phyloP scores from a whole-genome alignment of 1,284 basidiomycete genomes.

The Coniferiporia weirii region DNA sequence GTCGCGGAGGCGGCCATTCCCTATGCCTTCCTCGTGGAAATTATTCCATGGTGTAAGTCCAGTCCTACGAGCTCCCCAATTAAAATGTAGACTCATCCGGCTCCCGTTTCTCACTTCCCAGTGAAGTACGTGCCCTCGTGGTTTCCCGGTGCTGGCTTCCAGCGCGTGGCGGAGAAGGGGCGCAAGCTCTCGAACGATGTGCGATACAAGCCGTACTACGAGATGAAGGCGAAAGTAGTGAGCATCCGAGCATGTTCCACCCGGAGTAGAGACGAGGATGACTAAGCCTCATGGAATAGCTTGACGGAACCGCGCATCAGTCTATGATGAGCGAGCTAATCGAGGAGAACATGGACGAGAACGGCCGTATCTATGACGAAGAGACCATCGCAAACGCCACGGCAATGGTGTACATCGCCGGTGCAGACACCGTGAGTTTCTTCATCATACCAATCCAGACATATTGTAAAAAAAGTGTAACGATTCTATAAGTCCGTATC shows the following conservation, averaged over 20 bases:
- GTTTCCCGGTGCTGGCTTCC: slow-evolving; percentile 10
- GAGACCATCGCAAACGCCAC: neutral
- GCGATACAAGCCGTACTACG: neutral
- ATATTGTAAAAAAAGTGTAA: too few species aligned
- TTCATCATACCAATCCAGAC: too few species aligned
- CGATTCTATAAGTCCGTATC: neutral
- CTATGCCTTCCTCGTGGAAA: slow-evolving; percentile 10
- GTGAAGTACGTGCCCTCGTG: slow-evolving; percentile 9
- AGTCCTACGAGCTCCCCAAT: neutral
- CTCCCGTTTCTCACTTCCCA: neutral
- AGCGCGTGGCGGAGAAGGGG: neutral
- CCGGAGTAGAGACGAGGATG: too few species aligned
- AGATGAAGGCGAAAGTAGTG: neutral
- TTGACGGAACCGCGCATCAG: neutral
- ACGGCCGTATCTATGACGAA: slow-evolving; percentile 4
- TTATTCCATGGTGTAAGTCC: neutral
- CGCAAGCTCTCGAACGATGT: neutral
- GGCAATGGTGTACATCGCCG: slow-evolving; percentile 3
- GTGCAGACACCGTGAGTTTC: neutral
- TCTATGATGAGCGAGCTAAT: slow-evolving; percentile 3
- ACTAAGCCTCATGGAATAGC: too few species aligned
- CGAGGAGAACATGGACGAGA: neutral
- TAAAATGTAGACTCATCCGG: neutral
- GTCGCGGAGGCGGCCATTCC: neutral
- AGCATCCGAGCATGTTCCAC: too few species aligned